phyloP scores from a whole-genome alignment of 495 filamentous ascomycete genomes.

The Durotheca rogersii region DNA sequence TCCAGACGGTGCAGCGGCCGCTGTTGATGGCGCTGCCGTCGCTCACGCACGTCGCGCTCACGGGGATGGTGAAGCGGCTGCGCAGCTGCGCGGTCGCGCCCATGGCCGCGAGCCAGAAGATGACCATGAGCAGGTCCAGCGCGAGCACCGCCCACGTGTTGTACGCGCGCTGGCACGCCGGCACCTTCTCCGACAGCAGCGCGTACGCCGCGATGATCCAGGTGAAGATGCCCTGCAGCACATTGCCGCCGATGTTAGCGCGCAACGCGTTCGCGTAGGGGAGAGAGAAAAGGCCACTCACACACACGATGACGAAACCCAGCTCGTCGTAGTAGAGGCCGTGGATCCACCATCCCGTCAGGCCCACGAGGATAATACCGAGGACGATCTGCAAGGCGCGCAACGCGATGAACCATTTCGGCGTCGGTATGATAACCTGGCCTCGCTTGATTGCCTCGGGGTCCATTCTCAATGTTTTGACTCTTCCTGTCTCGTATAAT shows the following conservation, averaged over 20 bases:
- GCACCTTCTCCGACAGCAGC: conserved; percentile 44
- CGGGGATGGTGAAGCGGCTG: conserved; percentile 36
- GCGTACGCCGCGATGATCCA: conserved; percentile 45
- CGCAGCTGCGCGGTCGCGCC: conserved; percentile 45
- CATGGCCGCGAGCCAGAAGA: conserved; percentile 52
- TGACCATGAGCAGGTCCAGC: conserved; percentile 46
- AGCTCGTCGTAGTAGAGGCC: conserved; percentile 37
- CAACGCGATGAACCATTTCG: conserved; percentile 41
- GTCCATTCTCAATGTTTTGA: conserved; percentile 6
- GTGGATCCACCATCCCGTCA: conserved; percentile 48
- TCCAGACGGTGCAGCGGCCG: conserved; percentile 37
- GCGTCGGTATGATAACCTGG: conserved; percentile 36
- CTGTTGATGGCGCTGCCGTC: conserved; percentile 43
- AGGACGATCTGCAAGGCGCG: conserved; percentile 45
- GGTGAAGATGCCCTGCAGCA: conserved; percentile 51
- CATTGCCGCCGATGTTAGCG: too few relatives aligned
- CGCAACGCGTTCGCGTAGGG: too few relatives aligned
- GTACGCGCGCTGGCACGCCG: conserved; percentile 38
- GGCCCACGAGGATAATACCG: conserved; percentile 37
- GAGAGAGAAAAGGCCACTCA: conserved; percentile 29
- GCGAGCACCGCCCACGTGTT: conserved; percentile 51
- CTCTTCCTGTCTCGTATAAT: not conserved
- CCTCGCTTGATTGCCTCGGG: conserved; percentile 25
- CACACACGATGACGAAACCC: conserved; percentile 45
- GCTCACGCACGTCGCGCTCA: conserved; percentile 38